A percentile compares a stretch with the other conserved stretches of the same genome.
phyloP scores from a whole-genome alignment of 805 yeast species.

The Ogataea populi-albae region DNA sequence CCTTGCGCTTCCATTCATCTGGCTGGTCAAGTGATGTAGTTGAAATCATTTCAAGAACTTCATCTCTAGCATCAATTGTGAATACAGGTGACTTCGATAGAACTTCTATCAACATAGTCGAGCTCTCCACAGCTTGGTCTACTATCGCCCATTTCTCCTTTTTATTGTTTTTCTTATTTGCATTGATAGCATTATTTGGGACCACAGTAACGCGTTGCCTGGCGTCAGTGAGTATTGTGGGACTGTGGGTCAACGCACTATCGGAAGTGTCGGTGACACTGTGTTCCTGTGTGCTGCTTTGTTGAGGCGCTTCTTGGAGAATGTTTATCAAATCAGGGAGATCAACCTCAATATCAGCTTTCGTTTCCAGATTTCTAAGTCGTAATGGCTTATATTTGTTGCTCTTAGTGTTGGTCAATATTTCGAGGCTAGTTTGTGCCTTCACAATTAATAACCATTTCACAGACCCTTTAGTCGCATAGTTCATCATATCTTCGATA shows the following conservation, averaged over 20 bases:
- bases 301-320: slow-evolving; percentile 27
- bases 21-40: slow-evolving; percentile 70
- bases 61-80: slow-evolving; percentile 78
- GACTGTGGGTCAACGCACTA: slow-evolving; percentile 6
- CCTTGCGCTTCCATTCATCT: slow-evolving; percentile 81
- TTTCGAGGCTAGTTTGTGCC: slow-evolving; percentile 46
- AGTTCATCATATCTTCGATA: slow-evolving; percentile 61
- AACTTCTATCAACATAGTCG: slow-evolving; percentile 49
- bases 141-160: slow-evolving; percentile 76
- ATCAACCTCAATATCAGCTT: slow-evolving; percentile 70
- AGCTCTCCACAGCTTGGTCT: slow-evolving; percentile 64
- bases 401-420: slow-evolving; percentile 27
- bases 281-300: slow-evolving; percentile 1
- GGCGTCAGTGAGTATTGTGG: slow-evolving; percentile 10
- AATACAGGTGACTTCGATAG: slow-evolving; percentile 69
- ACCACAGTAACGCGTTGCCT: slow-evolving; percentile 63
- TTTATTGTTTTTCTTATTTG: slow-evolving; percentile 70
- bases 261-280: background rate
- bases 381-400: slow-evolving; percentile 73
- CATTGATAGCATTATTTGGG: slow-evolving; percentile 77
- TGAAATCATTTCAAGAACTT: slow-evolving; percentile 78
- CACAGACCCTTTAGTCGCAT: slow-evolving; percentile 67
- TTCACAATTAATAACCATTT: slow-evolving; percentile 77
- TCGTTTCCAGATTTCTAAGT: slow-evolving; percentile 58
- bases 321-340: slow-evolving; percentile 58